Evolutionary conservation across 805 yeast genomes (phyloP), one percentile per base, ranked within the genome.

Genomic region (Kluyveromyces aestuarii): DNA sequence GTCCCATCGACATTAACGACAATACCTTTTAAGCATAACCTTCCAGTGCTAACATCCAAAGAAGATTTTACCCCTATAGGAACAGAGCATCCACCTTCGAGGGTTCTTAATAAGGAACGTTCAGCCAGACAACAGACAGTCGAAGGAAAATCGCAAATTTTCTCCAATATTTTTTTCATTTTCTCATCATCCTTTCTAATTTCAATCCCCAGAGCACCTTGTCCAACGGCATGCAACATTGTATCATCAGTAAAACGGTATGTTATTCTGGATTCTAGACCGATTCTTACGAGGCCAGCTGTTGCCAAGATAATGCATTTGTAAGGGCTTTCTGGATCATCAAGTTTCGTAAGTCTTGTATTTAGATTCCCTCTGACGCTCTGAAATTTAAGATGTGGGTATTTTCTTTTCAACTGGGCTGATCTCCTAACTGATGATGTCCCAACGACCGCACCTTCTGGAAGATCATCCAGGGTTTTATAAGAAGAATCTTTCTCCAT

Each of bases 11-110:
- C 90, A 52, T 84, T 79, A 33, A 89, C 84, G 14, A 91, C 95
- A 37, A 85, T 75, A 6, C 86, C 95, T 54, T 79, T 77, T 52
- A 90, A 68, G 5, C 63, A 59, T 48, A 89, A 72, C 8, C 54
- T 55, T 37, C 73, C 67, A 0, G 80, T 72, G 18, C 64, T 68
- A 47, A 76, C 66, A 54, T 76, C 69, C 50, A 68, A 84, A 8
- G 59, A 54, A n/a, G 89, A 74, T 54, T 80, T 76, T 27, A 88
- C 96, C 46, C 99, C 99, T 55, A 93, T 86, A 7, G 99, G 99
- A 16, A 93, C 97, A 1, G 96, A 87, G 68, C 99, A 93, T 8
- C 99, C 99, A 52, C 98, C 99, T 70, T 93, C 98, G 51, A 93
- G 75, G 21, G 84, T 75, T 66, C 91, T 77, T 87, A 93, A 79